Percentiles rank a stretch among this genome's conserved stretches.
Evolutionary conservation across 2,329 filamentous ascomycete genomes (phyloP).

Genomic region (Talaromyces sp.): DNA sequence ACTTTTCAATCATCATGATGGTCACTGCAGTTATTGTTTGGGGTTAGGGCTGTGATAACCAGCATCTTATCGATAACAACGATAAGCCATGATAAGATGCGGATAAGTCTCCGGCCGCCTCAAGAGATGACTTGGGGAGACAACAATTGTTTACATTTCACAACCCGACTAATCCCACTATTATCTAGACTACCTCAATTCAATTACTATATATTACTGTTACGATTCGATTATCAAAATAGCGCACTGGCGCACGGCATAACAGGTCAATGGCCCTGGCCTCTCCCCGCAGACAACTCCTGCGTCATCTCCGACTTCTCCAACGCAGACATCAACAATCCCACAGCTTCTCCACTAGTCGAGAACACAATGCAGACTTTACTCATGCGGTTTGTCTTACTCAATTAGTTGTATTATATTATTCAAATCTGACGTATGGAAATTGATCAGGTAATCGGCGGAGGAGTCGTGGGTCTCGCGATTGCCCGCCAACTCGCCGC

Average conservation of each 20-base stretch:
- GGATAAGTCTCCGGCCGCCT: not conserved
- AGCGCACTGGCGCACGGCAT: not conserved
- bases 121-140: not conserved
- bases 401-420: not conserved
- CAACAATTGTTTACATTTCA: not conserved
- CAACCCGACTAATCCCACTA: not conserved
- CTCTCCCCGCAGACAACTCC: conserved; percentile 6
- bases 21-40: too few species aligned
- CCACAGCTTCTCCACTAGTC: conserved; percentile 15
- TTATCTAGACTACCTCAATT: too few species aligned
- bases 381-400: conserved; percentile 52
- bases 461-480: conserved; percentile 72
- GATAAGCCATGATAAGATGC: not conserved
- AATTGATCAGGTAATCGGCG: conserved; percentile 55
- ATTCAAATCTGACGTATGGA: not conserved
- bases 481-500: conserved; percentile 67
- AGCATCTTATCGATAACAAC: not conserved
- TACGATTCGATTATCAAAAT: not conserved
- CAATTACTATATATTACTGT: not conserved
- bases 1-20: not conserved
- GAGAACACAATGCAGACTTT: conserved; percentile 48
- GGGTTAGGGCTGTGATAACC: not conserved
- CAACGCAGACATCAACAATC: conserved; percentile 24
- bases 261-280: not conserved
- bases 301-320: conserved; percentile 35